Base-by-base conservation (phyloP, 441 rosid species). In the Adansonia rubrostipa region DNA sequence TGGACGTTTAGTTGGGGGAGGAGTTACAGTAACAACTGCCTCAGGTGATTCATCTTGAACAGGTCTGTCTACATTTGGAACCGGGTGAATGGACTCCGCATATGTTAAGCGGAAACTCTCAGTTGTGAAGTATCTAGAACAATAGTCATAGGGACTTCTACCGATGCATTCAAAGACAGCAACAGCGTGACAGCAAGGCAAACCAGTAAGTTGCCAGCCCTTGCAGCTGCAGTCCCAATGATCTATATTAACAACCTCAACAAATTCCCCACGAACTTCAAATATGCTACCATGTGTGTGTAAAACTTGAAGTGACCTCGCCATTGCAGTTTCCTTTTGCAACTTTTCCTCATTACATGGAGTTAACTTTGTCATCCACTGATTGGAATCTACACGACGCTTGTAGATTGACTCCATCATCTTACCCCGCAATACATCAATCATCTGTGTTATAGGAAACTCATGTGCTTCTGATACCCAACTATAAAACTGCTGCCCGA, bases 391-490 rank as follows among this genome's bases (percentile, higher is more conserved):
- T 47, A 89, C 88, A 68, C 86, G 89, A 20, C 84, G 86, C 0
- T 84, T 78, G 42, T 92, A 90, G 15, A 92, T 83, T 1, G 92
- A 74, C 47, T 92, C 93, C 95, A 91, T 89, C 87, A 88, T 88
- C 88, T 88, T 91, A 19, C 90, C 92, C 47, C 92, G 85, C 33
- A 92, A 82, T 28, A 81, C 80, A 57, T 92, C 95, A 36, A 91
- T 85, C 88, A 92, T 88, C 74, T 89, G 94, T 15, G 94, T 90
- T 58, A 92, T 89, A 15, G 96, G 96, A 76, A 88, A 82, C 80
- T 90, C 94, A 9, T 86, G 89, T 6, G 89, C 90, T 80, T 92
- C 92, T 0, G 94, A 86, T 6, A 90, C 94, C 97, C 97, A 90
- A 79, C 90, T 85, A 80, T 90, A 92, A 80, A 90, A 89, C 40